Conservation (phyloP, 2,329 filamentous ascomycete genomes). For the Elsinoe australis region DNA sequence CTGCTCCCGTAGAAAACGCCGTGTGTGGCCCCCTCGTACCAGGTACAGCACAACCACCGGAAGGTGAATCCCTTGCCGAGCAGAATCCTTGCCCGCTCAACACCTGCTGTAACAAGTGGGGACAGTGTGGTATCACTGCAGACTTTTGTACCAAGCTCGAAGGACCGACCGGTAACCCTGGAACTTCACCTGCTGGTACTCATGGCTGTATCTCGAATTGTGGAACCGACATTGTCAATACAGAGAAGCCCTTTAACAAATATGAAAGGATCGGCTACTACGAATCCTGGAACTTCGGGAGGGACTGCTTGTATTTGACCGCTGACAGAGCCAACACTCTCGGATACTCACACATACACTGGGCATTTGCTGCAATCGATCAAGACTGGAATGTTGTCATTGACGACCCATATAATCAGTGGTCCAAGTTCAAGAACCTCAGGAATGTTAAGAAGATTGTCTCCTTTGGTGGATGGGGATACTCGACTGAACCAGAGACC, state of each 20-base stretch:
- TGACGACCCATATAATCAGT: not conserved
- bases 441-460: conserved; percentile 33
- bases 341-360: conserved; percentile 25
- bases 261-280: conserved; percentile 28
- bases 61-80: conserved; percentile 27
- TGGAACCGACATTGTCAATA: conserved; percentile 32
- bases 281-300: conserved; percentile 27
- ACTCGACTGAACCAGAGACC: conserved; percentile 34
- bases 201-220: conserved; percentile 40
- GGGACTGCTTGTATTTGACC: conserved; percentile 29
- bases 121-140: conserved; percentile 39
- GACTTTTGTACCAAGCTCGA: conserved; percentile 37
- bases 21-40: conserved; percentile 42
- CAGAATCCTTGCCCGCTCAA: conserved; percentile 34
- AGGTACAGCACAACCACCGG: conserved; percentile 31
- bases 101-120: conserved; percentile 40
- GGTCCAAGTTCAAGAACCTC: not conserved
- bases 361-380: conserved; percentile 30
- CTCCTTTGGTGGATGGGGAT: conserved; percentile 41
- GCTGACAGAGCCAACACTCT: conserved; percentile 13
- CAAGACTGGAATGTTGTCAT: not conserved
- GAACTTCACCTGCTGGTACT: conserved; percentile 30
- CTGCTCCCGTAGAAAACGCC: conserved; percentile 32
- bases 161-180: conserved; percentile 30
- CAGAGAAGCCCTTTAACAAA: conserved; percentile 2